Base-by-base conservation (phyloP, 176 grass and related monocot genomes). In the Eragrostis curvula region DNA sequence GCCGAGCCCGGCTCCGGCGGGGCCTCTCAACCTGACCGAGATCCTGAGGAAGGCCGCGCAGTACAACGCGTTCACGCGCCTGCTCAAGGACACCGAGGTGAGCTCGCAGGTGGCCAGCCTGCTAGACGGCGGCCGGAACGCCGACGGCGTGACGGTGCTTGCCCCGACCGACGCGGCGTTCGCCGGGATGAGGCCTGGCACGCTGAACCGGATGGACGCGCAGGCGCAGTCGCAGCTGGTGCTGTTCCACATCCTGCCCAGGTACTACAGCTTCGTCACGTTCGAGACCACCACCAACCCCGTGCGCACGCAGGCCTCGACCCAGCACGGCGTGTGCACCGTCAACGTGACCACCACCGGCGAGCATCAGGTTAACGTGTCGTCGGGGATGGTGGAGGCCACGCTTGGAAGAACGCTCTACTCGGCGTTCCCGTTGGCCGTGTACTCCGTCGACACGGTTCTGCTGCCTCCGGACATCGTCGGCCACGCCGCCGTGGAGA, bases 41-140 rank as follows among this genome's bases (percentile, higher is more conserved):
- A n/a, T n/a, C n/a, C 48, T 3, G 48, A 81, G 40, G 12, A 87
- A 91, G 44, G 85, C 68, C n/a, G 48, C 25, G 12, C 80, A 81
- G 43, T 91, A 87, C 25, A n/a, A n/a, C n/a, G n/a, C n/a, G n/a
- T n/a, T n/a, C n/a, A n/a, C n/a, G n/a, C n/a, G n/a, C n/a, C n/a
- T 91, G 43, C 82, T 91, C 57, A 87, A 91, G 73, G 84, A 83
- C 66, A 91, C 89, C 3, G 80, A 91, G 83, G 89, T 87, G 46
- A 70, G 60, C n/a, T 77, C 77, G 44, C 75, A 87, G 68, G 79
- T 91, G 48, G 8, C 74, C 62, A 91, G n/a, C n/a, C n/a, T n/a
- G n/a, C n/a, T n/a, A n/a, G n/a, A n/a, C n/a, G n/a, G n/a, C n/a
- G n/a, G n/a, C n/a, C n/a, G n/a, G n/a, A n/a, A n/a, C n/a, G n/a